These are phyloP conservation scores for Basidiobolus heterosporus DNA, from an alignment of 371 early-diverging fungal species.

Conservation along the genomic window DNA sequence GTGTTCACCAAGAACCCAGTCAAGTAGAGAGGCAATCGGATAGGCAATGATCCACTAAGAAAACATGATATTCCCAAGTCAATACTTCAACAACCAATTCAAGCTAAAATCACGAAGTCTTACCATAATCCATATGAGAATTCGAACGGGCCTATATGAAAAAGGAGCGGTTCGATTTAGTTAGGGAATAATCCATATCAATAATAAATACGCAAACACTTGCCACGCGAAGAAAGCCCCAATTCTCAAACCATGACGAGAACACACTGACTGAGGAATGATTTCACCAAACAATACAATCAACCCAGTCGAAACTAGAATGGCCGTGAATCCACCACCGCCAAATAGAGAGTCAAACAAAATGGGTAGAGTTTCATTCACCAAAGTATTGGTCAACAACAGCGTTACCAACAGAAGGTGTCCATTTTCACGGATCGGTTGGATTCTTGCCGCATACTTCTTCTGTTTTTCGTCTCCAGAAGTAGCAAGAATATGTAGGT, in stretches of 20 bases:
- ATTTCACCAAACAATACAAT: slow-evolving; percentile 90
- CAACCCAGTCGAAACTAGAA: slow-evolving; percentile 69
- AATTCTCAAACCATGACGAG: slow-evolving; percentile 51
- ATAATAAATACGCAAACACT: not conserved
- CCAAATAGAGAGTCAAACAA: slow-evolving; percentile 53
- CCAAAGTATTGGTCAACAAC: slow-evolving; percentile 73
- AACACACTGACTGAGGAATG: slow-evolving; percentile 44
- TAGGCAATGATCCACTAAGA: slow-evolving; percentile 55
- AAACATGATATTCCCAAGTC: slow-evolving; percentile 35
- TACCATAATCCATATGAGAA: slow-evolving; percentile 9
- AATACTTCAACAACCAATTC: not conserved
- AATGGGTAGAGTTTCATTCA: slow-evolving; percentile 88
- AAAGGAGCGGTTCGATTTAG: not conserved
- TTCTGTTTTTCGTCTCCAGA: slow-evolving; percentile 40
- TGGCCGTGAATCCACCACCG: slow-evolving; percentile 60
- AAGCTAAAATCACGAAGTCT: not conserved
- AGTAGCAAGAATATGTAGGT: slow-evolving; percentile 42
- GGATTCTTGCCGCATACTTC: slow-evolving; percentile 43
- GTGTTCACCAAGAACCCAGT: slow-evolving; percentile 58
- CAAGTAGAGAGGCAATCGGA: slow-evolving; percentile 60
- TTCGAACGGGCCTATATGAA: slow-evolving; percentile 8
- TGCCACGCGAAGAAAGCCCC: slow-evolving; percentile 55
- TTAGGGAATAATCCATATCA: not conserved
- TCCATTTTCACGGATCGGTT: slow-evolving; percentile 50
- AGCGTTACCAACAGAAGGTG: slow-evolving; percentile 71